Percentiles rank a stretch among this genome's conserved stretches.
phyloP scores from a whole-genome alignment of 805 yeast species.

The Myxozyma kluyveri region DNA sequence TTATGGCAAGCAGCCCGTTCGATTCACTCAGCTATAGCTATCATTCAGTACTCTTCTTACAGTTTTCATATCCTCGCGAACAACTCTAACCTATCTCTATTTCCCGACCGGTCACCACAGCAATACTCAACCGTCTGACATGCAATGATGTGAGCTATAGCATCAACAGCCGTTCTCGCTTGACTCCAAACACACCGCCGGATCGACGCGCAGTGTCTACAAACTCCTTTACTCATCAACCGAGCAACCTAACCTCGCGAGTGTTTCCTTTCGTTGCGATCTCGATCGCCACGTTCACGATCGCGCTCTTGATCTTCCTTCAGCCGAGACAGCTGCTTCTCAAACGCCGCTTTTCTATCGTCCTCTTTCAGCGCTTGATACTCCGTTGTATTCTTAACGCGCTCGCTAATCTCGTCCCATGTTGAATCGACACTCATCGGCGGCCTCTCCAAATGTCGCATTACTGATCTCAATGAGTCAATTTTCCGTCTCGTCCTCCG shows the following conservation, averaged over 20 bases:
- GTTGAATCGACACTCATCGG: constrained; percentile 35
- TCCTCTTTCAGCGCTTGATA: constrained; percentile 40
- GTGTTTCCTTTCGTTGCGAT: constrained; percentile 6
- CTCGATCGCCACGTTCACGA: constrained; percentile 10
- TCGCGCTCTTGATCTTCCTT: constrained; percentile 32
- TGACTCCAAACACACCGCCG: too few species aligned
- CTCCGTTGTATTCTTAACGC: constrained; percentile 38
- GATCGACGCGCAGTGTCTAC: background rate
- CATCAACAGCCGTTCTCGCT: too few species aligned
- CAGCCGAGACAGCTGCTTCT: constrained; percentile 37
- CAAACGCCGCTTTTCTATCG: constrained; percentile 37
- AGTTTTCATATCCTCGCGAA: too few species aligned
- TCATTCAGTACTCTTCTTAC: too few species aligned
- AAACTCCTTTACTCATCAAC: background rate
- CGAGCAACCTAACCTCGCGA: background rate
- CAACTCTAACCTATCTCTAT: too few species aligned
- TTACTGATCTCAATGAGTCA: constrained; percentile 35
- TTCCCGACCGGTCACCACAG: too few species aligned
- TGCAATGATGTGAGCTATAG: too few species aligned
- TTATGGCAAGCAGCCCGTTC: too few species aligned
- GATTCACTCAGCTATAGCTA: too few species aligned
- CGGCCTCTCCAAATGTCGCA: constrained; percentile 36
- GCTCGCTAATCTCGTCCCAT: constrained; percentile 42
- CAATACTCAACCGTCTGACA: too few species aligned
- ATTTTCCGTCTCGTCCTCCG: constrained; percentile 35